Conservation (phyloP, 257 asterid genomes). For the Nemophila menziesii region DNA sequence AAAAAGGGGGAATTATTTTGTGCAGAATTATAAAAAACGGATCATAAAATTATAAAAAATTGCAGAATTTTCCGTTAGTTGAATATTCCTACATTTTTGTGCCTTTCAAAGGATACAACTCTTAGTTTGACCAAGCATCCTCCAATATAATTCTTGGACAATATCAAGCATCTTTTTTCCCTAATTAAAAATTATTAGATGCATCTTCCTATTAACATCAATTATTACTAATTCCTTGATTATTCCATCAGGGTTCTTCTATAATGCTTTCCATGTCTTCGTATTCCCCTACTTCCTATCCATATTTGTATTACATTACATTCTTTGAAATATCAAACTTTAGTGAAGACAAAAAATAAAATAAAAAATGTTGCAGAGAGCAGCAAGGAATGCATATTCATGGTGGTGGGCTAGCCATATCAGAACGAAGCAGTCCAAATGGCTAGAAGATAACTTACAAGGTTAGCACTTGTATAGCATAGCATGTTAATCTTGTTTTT, state of each 20-base stretch:
- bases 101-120: slow-evolving; percentile 15
- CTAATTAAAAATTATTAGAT: neutral
- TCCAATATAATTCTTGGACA: slow-evolving; percentile 13
- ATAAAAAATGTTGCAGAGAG: slow-evolving; percentile 35
- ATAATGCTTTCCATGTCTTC: slow-evolving; percentile 7
- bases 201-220: slow-evolving; percentile 7
- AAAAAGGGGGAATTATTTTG: too few relatives aligned
- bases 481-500: too few relatives aligned
- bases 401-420: slow-evolving; percentile 60
- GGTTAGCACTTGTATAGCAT: slow-evolving; percentile 11
- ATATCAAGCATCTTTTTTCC: slow-evolving; percentile 8
- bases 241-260: neutral
- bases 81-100: slow-evolving; percentile 30
- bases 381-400: slow-evolving; percentile 46
- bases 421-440: slow-evolving; percentile 44
- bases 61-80: too few relatives aligned
- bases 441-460: slow-evolving; percentile 38
- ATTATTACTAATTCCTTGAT: neutral
- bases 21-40: too few relatives aligned
- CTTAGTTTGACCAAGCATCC: slow-evolving; percentile 17
- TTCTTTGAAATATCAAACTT: slow-evolving; percentile 1
- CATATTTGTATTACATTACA: neutral
- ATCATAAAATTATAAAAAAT: too few relatives aligned
- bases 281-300: neutral
- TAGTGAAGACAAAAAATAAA: slow-evolving; percentile 1